Base-by-base conservation (phyloP, 176 grass and related monocot genomes). In the Carex myosuroides region DNA sequence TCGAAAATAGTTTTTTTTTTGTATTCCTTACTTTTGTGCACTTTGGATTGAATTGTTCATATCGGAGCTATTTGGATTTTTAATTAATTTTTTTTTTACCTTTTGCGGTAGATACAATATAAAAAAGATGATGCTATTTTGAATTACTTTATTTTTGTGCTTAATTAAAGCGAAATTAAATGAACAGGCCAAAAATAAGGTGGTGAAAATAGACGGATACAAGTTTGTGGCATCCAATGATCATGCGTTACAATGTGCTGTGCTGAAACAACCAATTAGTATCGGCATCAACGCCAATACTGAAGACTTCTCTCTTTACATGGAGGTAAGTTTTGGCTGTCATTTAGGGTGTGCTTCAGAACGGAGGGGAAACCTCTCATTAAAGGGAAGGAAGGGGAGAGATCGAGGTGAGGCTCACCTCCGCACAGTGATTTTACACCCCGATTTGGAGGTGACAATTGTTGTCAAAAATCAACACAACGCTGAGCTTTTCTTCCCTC, bases 121-220 rank as follows among this genome's bases (percentile, higher is more conserved):
- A 59, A 18, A 59, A 59, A 59, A 7, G n/a, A 59, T 18, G 16
- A 58, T 58, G 55, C 4, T 17, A 58, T 48, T 48, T 58, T 58
- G 16, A 58, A 18, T 58, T 14, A 58, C 14, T 58, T 18, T 58
- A 18, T 58, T 58, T n/a, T 61, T 9, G 0, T 21, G 6, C 32
- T 32, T 44, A 18, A 59, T 1, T 59, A 2, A 64, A 48, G 2
- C 12, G 35, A 63, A 74, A 13, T 50, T 56, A n/a, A 55, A 60
- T 9, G n/a, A 20, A 54, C 70, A 89, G 88, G 84, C 71, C 59
- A 26, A 59, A 68, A 83, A 41, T 32, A 86, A 63, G 35, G 64
- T 17, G 6, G 88, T 86, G 33, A 83, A 39, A 42, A 89, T 89
- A 42, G 79, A 89, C 32, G 88, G 78, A 54, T 89, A 84, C 80